Percentiles rank a stretch among this genome's conserved stretches.
Conservation (phyloP, 805 yeast genomes). For the Saturnispora galanensis region DNA sequence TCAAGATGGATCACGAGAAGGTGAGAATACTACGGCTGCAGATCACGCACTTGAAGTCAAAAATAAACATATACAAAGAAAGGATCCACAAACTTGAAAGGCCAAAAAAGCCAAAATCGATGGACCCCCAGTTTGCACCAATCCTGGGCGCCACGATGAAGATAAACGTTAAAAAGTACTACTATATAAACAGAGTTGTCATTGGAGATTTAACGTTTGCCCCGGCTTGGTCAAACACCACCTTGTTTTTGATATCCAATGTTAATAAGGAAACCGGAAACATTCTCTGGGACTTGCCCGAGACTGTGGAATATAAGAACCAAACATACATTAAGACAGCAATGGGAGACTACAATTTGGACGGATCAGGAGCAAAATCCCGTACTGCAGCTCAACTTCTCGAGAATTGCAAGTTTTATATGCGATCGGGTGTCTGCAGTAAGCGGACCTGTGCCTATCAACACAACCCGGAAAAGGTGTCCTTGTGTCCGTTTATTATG, state of each 20-base stretch:
- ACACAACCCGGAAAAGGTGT: constrained; percentile 42
- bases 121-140: no score
- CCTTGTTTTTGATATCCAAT: constrained; percentile 31
- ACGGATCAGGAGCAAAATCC: no score
- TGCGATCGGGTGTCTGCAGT: constrained; percentile 37
- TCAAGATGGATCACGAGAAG: no score
- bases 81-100: no score
- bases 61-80: no score
- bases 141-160: not conserved
- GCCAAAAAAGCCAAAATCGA: no score
- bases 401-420: constrained; percentile 19
- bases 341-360: constrained; percentile 15
- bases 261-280: constrained; percentile 10
- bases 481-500: constrained; percentile 42
- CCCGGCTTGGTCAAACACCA: constrained; percentile 30
- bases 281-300: constrained; percentile 15
- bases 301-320: constrained; percentile 11
- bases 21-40: no score
- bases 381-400: not conserved
- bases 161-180: constrained; percentile 21
- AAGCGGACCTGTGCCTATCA: constrained; percentile 45
- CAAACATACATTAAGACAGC: constrained; percentile 16
- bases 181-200: constrained; percentile 35
- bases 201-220: constrained; percentile 38
- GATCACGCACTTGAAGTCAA: no score